Conservation (phyloP, 345 rosid species). For the Hibiscus tridactylites region DNA sequence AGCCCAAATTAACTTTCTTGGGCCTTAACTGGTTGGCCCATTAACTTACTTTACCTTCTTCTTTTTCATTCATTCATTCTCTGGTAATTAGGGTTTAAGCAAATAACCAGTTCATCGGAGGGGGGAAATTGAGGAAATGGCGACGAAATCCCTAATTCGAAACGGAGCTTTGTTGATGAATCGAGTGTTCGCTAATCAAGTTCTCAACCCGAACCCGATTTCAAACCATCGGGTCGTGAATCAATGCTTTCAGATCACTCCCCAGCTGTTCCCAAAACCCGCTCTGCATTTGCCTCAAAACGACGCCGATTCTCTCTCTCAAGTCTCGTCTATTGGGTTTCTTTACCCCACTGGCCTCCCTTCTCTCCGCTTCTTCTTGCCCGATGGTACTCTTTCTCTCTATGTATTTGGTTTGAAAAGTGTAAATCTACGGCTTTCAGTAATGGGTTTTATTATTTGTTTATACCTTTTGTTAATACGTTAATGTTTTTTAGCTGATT, state of each 20-base stretch:
- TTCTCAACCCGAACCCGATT: constrained; percentile 26
- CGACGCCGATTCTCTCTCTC: constrained; percentile 29
- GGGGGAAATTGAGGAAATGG: constrained; percentile 23
- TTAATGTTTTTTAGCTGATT: not conserved
- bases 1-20: not conserved
- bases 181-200: constrained; percentile 36
- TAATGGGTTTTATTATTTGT: not conserved
- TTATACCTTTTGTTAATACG: not conserved
- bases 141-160: constrained; percentile 58
- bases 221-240: constrained; percentile 19
- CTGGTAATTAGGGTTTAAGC: not conserved
- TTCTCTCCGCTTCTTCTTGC: constrained; percentile 68
- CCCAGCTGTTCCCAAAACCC: constrained; percentile 37
- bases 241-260: constrained; percentile 28
- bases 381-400: constrained; percentile 45
- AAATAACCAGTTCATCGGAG: not conserved
- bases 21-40: not conserved
- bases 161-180: constrained; percentile 55
- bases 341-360: constrained; percentile 74
- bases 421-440: not conserved
- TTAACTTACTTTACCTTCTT: not conserved
- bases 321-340: constrained; percentile 36
- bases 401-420: not conserved
- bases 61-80: not conserved
- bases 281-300: constrained; percentile 28